Conservation (phyloP, 441 rosid species). For the Viola pubescens region DNA sequence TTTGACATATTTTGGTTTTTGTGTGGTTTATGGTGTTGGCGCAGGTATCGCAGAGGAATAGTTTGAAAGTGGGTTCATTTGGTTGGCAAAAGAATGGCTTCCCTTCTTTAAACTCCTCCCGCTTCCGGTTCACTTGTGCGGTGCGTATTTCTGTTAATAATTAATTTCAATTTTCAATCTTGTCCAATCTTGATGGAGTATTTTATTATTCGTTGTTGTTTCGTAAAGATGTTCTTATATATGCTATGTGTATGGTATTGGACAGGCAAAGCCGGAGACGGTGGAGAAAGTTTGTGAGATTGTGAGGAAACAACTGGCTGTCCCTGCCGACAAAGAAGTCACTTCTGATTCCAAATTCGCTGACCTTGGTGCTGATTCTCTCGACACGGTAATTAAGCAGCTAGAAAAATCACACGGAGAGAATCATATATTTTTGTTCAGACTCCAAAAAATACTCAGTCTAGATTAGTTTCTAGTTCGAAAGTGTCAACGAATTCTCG, state of each 20-base stretch:
- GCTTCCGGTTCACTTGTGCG: conserved; percentile 41
- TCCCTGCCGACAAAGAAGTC: conserved; percentile 39
- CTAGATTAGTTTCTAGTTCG: not conserved
- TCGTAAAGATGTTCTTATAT: too few relatives aligned
- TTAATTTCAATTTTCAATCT: not conserved
- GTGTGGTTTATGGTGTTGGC: not conserved
- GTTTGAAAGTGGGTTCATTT: conserved; percentile 25
- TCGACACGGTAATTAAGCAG: conserved; percentile 45
- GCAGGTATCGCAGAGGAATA: conserved; percentile 16
- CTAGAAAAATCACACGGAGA: too few relatives aligned
- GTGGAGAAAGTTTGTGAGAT: conserved; percentile 65
- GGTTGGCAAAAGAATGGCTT: conserved; percentile 26
- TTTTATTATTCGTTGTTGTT: not conserved
- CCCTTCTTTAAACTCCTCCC: conserved; percentile 26
- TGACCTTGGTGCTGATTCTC: conserved; percentile 73
- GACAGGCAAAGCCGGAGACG: conserved; percentile 66
- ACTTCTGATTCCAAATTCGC: conserved; percentile 60
- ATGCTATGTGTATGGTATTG: not conserved
- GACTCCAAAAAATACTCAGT: not conserved
- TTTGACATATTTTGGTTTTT: not conserved
- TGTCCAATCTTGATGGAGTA: not conserved
- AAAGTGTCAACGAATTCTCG: not conserved
- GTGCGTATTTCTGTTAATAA: conserved; percentile 21
- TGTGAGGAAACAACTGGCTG: conserved; percentile 59
- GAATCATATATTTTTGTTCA: too few relatives aligned